phyloP scores from a whole-genome alignment of 1,284 basidiomycete genomes.

The Cronartium ribicola region DNA sequence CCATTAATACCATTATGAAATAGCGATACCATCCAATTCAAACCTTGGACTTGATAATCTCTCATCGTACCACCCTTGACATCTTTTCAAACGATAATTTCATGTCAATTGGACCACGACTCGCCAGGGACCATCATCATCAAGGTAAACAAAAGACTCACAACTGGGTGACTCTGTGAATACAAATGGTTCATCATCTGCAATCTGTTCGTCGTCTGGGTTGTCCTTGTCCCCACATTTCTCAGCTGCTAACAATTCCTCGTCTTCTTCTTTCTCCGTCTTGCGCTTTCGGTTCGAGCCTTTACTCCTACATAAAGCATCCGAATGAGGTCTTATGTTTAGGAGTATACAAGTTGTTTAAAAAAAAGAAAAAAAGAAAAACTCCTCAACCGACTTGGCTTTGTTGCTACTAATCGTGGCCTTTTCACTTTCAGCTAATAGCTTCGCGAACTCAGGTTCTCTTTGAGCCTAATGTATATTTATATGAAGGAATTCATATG shows the following conservation, averaged over 20 bases:
- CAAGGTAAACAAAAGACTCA: constrained; percentile 50
- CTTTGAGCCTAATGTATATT: constrained; percentile 58
- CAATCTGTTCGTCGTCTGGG: constrained; percentile 3
- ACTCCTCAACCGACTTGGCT: constrained; percentile 59
- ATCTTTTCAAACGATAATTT: constrained; percentile 1
- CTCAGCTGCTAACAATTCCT: constrained; percentile 77
- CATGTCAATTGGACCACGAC: not conserved
- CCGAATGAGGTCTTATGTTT: too few relatives aligned
- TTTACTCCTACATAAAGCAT: constrained; percentile 51
- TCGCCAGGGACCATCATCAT: not conserved
- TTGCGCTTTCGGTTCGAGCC: constrained; percentile 75
- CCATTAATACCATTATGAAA: constrained; percentile 91
- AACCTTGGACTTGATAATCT: constrained; percentile 88
- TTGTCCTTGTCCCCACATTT: constrained; percentile 33
- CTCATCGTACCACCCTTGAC: constrained; percentile 84
- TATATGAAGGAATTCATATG: not conserved
- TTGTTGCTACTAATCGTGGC: constrained; percentile 71
- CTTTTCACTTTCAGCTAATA: constrained; percentile 66
- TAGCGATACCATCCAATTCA: constrained; percentile 94
- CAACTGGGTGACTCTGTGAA: constrained; percentile 88
- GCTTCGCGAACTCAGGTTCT: constrained; percentile 86
- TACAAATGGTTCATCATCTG: constrained; percentile 73
- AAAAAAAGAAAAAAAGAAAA: constrained; percentile 8
- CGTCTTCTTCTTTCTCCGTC: constrained; percentile 97
- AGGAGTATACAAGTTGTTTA: not conserved